Base-by-base conservation (phyloP, 2,329 filamentous ascomycete genomes). In the Fusarium setosum region DNA sequence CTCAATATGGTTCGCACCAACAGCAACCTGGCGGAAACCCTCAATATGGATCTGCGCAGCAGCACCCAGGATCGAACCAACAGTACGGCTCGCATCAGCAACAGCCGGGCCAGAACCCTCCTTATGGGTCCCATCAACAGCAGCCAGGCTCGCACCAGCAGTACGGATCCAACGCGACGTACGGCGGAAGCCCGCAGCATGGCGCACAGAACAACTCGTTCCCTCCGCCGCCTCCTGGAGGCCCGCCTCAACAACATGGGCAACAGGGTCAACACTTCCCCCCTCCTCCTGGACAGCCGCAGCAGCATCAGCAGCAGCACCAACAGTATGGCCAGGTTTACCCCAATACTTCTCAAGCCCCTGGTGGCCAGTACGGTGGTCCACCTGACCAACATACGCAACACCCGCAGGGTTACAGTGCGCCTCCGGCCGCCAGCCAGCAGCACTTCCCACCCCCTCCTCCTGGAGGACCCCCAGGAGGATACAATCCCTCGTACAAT, bases 401-500 rank as follows among this genome's bases (percentile, higher is more conserved):
- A 47, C 71, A 71, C 18, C 54, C 63, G 4, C 66, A 65, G 21
- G 50, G 59, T 17, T 72, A 65, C 40, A 70, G 64, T 49, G 69
- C 62, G 17, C 67, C 70, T 10, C 67, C 72, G 5, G 37, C 64
- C 32, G 40, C 59, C 6, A 53, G 63, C 10, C 59, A 59, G 15
- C 70, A 70, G 53, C 65, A 71, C 31, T 72, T 65, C 18, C 68
- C 71, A 18, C 71, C 72, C 42, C 70, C 72, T 18, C 69, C 72
- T 34, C 37, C 65, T 12, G 56, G 61, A 53, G 63, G 57, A 17
- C 56, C 63, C 17, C 51, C 64, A 6, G 64, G 64, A 40, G 73
- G 73, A 35, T 77, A 77, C 38, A 76, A 71, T 51, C 54, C 70
- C 21, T 73, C 73, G 10, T 76, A 75, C 47, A 61, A 63, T 10